phyloP scores from a whole-genome alignment of 2,329 filamentous ascomycete species.

The Graphiopsis chlorocephala region DNA sequence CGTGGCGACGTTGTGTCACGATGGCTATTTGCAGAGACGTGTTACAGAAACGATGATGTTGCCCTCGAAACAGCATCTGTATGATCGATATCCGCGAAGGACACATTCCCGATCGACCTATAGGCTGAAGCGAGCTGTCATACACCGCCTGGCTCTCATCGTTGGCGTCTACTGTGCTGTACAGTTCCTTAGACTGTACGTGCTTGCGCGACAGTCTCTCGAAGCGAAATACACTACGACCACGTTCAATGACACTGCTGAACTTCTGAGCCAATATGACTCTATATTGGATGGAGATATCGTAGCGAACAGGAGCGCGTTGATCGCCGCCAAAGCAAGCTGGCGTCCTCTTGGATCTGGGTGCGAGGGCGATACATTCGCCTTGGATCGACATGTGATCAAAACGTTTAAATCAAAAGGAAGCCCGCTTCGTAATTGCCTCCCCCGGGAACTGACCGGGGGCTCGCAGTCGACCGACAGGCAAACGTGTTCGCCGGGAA shows the following conservation, averaged over 20 bases:
- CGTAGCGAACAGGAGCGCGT: background rate
- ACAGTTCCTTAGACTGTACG: background rate
- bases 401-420: background rate
- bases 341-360: slow-evolving; percentile 1
- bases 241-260: background rate
- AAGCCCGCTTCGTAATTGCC: slow-evolving; percentile 1
- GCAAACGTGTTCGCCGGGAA: background rate
- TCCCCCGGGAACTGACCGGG: background rate
- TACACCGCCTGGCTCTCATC: background rate
- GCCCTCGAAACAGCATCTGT: background rate
- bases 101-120: background rate
- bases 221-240: slow-evolving; percentile 5
- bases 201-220: background rate
- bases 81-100: background rate
- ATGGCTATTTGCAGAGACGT: background rate
- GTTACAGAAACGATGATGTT: background rate
- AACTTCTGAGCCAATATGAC: background rate
- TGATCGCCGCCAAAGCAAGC: background rate
- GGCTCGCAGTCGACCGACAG: background rate
- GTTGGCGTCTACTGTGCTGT: background rate
- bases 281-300: background rate
- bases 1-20: background rate
- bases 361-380: background rate
- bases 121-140: background rate
- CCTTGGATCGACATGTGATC: background rate